Evolutionary conservation across 371 early-diverging fungal species (phyloP).

Genomic region (Mucor mucedo): DNA sequence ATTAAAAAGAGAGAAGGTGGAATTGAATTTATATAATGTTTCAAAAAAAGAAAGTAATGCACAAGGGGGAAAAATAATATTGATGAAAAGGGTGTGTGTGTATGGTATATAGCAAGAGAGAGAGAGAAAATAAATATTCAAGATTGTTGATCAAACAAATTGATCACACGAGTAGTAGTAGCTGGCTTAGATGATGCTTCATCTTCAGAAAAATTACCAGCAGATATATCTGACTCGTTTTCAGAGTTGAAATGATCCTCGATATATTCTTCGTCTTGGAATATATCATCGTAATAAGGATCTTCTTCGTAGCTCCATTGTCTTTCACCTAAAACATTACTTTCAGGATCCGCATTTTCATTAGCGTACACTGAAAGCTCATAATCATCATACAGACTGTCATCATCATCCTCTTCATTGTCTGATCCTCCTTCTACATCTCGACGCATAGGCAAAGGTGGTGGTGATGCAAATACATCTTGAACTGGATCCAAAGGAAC

Average conservation of each 20-base stretch:
- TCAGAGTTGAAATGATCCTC: slow-evolving; percentile 27
- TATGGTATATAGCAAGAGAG: too few species aligned
- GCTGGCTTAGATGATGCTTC: background rate
- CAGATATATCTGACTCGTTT: slow-evolving; percentile 7
- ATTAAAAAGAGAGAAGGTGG: too few species aligned
- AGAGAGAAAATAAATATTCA: too few species aligned
- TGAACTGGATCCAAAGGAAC: background rate
- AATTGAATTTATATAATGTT: too few species aligned
- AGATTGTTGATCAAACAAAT: too few species aligned
- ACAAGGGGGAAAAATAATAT: too few species aligned
- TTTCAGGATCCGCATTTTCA: slow-evolving; percentile 10
- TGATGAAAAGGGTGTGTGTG: too few species aligned
- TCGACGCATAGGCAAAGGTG: slow-evolving; percentile 14
- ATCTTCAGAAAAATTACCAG: background rate
- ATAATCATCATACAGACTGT: slow-evolving; percentile 17
- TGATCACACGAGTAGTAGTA: too few species aligned
- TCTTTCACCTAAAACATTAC: slow-evolving; percentile 5
- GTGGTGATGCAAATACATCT: background rate
- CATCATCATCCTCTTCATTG: background rate
- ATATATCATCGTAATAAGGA: slow-evolving; percentile 41
- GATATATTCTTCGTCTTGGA: slow-evolving; percentile 28
- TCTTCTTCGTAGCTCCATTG: slow-evolving; percentile 28
- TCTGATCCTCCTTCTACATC: background rate
- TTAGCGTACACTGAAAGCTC: slow-evolving; percentile 26
- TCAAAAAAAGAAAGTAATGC: too few species aligned